phyloP scores from a whole-genome alignment of 1,139 yeast species.

The Lodderomyces elongisporus region DNA sequence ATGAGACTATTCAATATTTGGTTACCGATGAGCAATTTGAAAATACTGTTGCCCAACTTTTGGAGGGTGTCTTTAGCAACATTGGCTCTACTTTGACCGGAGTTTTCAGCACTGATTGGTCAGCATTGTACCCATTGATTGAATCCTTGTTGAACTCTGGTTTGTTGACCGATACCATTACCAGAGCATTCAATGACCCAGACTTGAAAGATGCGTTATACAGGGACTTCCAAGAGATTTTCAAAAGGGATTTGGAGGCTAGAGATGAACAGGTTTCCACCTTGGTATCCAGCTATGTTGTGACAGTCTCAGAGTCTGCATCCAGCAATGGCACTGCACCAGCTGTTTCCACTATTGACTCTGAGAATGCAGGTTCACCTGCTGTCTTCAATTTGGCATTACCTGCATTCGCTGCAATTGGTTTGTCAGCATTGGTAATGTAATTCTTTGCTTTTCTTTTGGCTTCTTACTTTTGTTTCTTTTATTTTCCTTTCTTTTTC shows the following conservation, averaged over 20 bases:
- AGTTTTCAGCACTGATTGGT: constrained; percentile 15
- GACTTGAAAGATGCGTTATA: constrained; percentile 20
- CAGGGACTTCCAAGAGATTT: constrained; percentile 8
- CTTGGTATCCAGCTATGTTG: neutral
- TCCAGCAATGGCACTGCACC: constrained; percentile 2
- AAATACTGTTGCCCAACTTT: constrained; percentile 21
- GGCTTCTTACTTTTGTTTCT: no score
- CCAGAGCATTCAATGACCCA: constrained; percentile 23
- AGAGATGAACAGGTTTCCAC: constrained; percentile 6
- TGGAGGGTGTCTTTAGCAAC: constrained; percentile 23
- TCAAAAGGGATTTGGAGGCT: constrained; percentile 4
- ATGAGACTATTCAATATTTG: constrained; percentile 22
- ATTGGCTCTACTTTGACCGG: constrained; percentile 15
- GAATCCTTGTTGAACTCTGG: constrained; percentile 22
- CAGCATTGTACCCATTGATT: constrained; percentile 21
- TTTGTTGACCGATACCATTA: constrained; percentile 21
- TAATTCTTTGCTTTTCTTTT: no score
- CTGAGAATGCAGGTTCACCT: constrained; percentile 9
- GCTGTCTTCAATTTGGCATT: constrained; percentile 8
- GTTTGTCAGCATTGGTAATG: constrained; percentile 11
- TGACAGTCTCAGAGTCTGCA: neutral
- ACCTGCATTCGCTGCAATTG: constrained; percentile 10
- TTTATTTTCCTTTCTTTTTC: neutral
- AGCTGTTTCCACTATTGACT: constrained; percentile 5
- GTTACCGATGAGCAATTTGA: constrained; percentile 27